phyloP scores from a whole-genome alignment of 352 stramenopile genomes.

The Globisporangium splendens region DNA sequence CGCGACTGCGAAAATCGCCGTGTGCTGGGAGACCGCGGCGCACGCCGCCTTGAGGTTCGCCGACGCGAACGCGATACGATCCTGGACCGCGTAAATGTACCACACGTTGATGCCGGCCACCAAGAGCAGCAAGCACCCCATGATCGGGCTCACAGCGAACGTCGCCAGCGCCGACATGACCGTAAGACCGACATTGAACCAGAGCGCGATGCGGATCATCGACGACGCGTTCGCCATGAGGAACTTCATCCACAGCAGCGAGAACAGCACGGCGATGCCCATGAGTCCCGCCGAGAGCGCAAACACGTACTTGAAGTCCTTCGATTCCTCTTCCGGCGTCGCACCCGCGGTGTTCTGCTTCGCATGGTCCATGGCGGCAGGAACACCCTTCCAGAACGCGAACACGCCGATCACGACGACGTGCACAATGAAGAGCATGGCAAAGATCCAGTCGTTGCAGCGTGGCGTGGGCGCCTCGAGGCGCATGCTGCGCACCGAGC shows the following conservation, averaged over 20 bases:
- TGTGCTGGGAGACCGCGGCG: slow-evolving; percentile 48
- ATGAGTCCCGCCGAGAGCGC: slow-evolving; percentile 49
- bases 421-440: slow-evolving; percentile 64
- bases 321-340: slow-evolving; percentile 18
- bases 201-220: slow-evolving; percentile 81
- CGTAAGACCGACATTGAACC: slow-evolving; percentile 75
- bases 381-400: slow-evolving; percentile 68
- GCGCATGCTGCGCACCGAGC: slow-evolving; percentile 62
- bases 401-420: slow-evolving; percentile 55
- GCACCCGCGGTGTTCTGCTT: slow-evolving; percentile 1
- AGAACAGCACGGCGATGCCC: slow-evolving; percentile 47
- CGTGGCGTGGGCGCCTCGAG: slow-evolving; percentile 46
- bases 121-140: slow-evolving; percentile 50
- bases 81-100: slow-evolving; percentile 77
- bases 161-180: slow-evolving; percentile 58
- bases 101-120: slow-evolving; percentile 78
- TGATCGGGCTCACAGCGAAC: slow-evolving; percentile 62
- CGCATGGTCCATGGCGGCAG: slow-evolving; percentile 28
- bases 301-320: slow-evolving; percentile 49
- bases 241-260: slow-evolving; percentile 72
- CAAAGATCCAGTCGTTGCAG: slow-evolving; percentile 79
- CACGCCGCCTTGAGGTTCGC: slow-evolving; percentile 80
- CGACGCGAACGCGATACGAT: slow-evolving; percentile 78
- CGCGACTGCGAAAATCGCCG: slow-evolving; percentile 60
- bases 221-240: slow-evolving; percentile 68